These are phyloP conservation scores for Psilocybe cubensis DNA, from an alignment of 768 basidiomycete genomes.

Conservation along the genomic window DNA sequence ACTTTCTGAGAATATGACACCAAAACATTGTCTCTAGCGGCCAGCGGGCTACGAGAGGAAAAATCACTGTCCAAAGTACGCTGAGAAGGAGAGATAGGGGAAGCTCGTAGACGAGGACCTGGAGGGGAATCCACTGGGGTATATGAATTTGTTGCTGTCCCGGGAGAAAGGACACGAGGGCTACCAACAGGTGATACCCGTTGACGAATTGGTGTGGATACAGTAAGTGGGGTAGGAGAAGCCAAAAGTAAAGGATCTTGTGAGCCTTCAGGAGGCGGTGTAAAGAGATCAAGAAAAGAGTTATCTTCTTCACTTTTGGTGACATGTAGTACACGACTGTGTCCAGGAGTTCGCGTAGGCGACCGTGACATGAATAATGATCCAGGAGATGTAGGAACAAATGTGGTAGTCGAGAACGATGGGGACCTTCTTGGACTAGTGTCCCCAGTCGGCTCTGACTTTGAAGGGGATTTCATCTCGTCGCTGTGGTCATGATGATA, in stretches of 20 bases:
- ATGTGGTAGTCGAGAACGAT: constrained; percentile 15
- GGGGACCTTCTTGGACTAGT: constrained; percentile 9
- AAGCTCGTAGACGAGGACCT: not conserved
- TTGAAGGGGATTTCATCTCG: constrained; percentile 5
- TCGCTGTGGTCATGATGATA: constrained; percentile 5
- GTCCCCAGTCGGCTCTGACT: constrained; percentile 15
- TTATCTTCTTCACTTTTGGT: not conserved
- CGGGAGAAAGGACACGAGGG: not conserved
- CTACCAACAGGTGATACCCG: not conserved
- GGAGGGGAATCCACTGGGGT: constrained; percentile 10
- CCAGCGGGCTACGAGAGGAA: not conserved
- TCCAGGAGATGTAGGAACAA: constrained; percentile 7
- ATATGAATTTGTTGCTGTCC: constrained; percentile 1
- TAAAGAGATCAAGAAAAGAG: not conserved
- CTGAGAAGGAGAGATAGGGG: not conserved
- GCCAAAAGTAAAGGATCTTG: constrained; percentile 18
- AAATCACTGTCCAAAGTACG: not conserved
- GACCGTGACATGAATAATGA: constrained; percentile 5
- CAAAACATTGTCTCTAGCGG: not conserved
- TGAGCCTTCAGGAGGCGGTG: not conserved
- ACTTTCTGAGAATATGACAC: not conserved
- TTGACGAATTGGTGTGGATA: not conserved
- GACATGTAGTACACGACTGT: not conserved
- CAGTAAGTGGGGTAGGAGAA: not conserved
- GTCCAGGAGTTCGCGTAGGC: constrained; percentile 10